Base-by-base conservation (phyloP, 2,329 filamentous ascomycete genomes). In the Westerdykella sp. region DNA sequence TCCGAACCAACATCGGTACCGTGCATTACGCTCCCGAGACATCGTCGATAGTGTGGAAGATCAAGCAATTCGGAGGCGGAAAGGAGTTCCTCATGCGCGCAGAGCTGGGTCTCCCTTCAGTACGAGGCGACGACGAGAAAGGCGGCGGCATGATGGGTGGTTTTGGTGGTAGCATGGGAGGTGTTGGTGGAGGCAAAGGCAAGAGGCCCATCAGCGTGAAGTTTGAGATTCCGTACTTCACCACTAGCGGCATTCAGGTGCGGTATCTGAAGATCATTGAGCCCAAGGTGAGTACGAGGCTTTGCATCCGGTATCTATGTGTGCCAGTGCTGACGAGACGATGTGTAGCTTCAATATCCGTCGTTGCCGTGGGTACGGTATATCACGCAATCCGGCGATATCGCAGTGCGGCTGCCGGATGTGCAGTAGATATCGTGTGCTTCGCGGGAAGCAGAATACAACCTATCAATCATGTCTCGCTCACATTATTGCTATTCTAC, bases 151-250 rank as follows among this genome's bases (percentile, higher is more conserved):
- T 97, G 91, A 97, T 91, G 54, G 91, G 91, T 60, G 91, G 91
- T 1, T 96, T 96, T 60, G 91, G 91, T 50, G 91, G 91, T 15
- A 95, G 88, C 65, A 96, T 96, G 90, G 91, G 91, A 46, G 91
- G 91, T 51, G 80, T 93, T 22, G 82, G 81, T 4, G 71, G 70
- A 15, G 83, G 81, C 45, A 97, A 97, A 73, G 87, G 87, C 15
- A 98, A 97, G 77, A 76, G 93, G 56, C 93, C 93, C 1, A 98
- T 98, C 61, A 91, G 90, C 68, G 93, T 98, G 73, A 98, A 98
- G 74, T 98, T 98, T 67, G 93, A 98, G 74, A 98, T 98, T 63
- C 93, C 93, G n/a, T 98, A 98, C 72, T 98, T 98, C 67, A 98
- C 93, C n/a, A 98, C 94, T 3, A 94, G 87, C 71, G 93, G 93